Conservation (phyloP, 306 rosid genomes). For the Arachis hypogaea region DNA sequence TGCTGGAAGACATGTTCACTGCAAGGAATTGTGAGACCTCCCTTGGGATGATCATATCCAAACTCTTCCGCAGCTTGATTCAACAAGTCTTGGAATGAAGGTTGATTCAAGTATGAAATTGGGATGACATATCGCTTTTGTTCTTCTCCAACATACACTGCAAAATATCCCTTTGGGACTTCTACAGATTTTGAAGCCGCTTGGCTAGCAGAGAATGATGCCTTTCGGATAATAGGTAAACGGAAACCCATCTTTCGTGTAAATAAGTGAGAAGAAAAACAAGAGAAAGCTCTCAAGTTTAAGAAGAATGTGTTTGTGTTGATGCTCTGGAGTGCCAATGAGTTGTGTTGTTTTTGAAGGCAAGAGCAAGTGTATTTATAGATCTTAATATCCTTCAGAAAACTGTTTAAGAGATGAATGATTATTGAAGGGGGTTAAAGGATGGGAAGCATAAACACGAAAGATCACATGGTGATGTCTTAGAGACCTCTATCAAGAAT, state of each 20-base stretch:
- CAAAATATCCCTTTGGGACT: slow-evolving; percentile 50
- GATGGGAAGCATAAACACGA: background rate
- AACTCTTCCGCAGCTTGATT: slow-evolving; percentile 48
- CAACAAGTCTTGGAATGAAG: slow-evolving; percentile 47
- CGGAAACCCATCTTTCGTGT: slow-evolving; percentile 42
- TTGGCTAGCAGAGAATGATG: slow-evolving; percentile 29
- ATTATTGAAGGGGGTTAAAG: background rate
- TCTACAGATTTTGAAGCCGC: slow-evolving; percentile 20
- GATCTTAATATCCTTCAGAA: background rate
- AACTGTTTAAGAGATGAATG: background rate
- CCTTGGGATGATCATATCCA: slow-evolving; percentile 58
- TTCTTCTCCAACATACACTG: slow-evolving; percentile 57
- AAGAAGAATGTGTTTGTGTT: background rate
- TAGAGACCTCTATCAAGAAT: background rate
- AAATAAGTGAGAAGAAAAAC: background rate
- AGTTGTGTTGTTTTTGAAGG: slow-evolving; percentile 34
- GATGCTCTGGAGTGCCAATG: slow-evolving; percentile 25
- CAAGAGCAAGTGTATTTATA: slow-evolving; percentile 34
- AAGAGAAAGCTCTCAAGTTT: slow-evolving; percentile 11
- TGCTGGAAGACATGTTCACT: slow-evolving; percentile 38
- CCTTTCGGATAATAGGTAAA: slow-evolving; percentile 36
- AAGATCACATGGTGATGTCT: slow-evolving; percentile 44
- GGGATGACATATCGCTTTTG: slow-evolving; percentile 51
- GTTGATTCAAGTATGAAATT: slow-evolving; percentile 48
- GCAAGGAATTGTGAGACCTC: slow-evolving; percentile 58